These are phyloP conservation scores for Lobosporangium transversale DNA, from an alignment of 192 early-diverging fungal genomes.

Conservation along the genomic window DNA sequence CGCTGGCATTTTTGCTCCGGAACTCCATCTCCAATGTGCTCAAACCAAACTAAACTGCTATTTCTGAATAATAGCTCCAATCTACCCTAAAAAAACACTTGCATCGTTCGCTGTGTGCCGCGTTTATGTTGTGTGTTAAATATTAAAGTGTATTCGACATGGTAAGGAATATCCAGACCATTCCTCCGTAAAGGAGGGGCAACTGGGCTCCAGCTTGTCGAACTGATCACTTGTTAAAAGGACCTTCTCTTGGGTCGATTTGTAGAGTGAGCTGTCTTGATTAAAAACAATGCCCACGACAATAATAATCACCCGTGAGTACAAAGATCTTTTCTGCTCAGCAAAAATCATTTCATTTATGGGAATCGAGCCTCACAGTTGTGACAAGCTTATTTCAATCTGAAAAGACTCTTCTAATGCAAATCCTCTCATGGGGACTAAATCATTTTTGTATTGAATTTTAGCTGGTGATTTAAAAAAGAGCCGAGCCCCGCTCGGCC, in stretches of 20 bases:
- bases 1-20: no score
- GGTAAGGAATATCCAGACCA: slow-evolving; percentile 42
- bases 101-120: no score
- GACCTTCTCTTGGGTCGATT: slow-evolving; percentile 39
- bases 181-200: slow-evolving; percentile 5
- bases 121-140: no score
- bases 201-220: slow-evolving; percentile 44
- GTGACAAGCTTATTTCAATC: slow-evolving; percentile 12
- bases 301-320: slow-evolving; percentile 45
- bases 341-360: neutral
- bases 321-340: slow-evolving; percentile 10
- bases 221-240: slow-evolving; percentile 17
- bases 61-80: no score
- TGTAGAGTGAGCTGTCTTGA: slow-evolving; percentile 29
- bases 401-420: no score
- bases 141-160: slow-evolving; percentile 38
- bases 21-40: no score
- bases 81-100: no score
- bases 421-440: no score
- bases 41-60: no score
- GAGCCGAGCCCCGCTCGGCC: no score
- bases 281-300: slow-evolving; percentile 21
- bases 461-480: no score
- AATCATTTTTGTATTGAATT: no score
- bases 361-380: neutral